phyloP scores from a whole-genome alignment of 768 basidiomycete genomes.

The Boletus rubroflammeus region DNA sequence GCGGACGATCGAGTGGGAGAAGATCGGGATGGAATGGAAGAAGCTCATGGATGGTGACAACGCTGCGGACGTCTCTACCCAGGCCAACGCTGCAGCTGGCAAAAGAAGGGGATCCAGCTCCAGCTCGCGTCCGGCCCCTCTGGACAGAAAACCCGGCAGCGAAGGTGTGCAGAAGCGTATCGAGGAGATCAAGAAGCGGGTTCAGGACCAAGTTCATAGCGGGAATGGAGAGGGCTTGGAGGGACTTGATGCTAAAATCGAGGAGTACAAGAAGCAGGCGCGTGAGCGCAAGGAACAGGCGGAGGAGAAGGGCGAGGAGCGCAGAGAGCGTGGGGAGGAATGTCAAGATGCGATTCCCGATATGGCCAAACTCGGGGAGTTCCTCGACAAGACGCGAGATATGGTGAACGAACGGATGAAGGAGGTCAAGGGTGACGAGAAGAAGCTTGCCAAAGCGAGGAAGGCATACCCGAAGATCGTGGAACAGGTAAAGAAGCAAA shows the following conservation, averaged over 20 bases:
- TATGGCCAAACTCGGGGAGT: constrained; percentile 9
- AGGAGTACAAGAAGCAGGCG: constrained; percentile 3
- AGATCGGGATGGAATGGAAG: constrained; percentile 22
- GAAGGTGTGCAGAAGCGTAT: not conserved
- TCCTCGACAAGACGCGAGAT: constrained; percentile 20
- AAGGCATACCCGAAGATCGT: constrained; percentile 13
- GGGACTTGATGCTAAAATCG: constrained; percentile 4
- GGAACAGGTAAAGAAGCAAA: constrained; percentile 7
- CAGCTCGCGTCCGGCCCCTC: not conserved
- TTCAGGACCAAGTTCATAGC: not conserved
- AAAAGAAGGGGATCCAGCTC: not conserved
- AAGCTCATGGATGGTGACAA: constrained; percentile 4
- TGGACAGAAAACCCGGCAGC: not conserved
- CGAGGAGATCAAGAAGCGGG: constrained; percentile 3
- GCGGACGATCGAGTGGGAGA: constrained; percentile 18
- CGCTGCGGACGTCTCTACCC: not conserved
- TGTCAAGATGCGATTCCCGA: not conserved
- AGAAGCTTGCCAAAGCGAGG: constrained; percentile 17
- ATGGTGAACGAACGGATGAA: constrained; percentile 14
- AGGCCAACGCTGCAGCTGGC: not conserved
- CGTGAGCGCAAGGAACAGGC: not conserved
- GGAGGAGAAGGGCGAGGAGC: not conserved
- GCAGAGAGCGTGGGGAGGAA: not conserved
- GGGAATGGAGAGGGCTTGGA: not conserved
- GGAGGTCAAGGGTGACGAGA: constrained; percentile 15